These are phyloP conservation scores for Blastobotrys niveus DNA, from an alignment of 1,139 yeast species.

Conservation along the genomic window DNA sequence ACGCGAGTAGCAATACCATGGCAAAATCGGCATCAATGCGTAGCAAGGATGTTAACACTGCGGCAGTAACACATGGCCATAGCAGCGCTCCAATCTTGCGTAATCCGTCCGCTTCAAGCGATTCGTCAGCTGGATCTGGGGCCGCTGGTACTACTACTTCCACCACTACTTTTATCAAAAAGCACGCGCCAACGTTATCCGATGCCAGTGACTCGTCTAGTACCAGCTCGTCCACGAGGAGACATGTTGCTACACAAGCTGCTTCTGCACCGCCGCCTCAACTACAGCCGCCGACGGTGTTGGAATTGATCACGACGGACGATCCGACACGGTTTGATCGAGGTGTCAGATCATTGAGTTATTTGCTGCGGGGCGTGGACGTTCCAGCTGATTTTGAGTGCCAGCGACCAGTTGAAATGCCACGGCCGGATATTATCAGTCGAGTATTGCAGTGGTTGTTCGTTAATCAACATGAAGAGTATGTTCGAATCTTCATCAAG, in stretches of 20 bases:
- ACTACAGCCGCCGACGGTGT: slow-evolving; percentile 20
- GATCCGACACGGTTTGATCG: slow-evolving; percentile 19
- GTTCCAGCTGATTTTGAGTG: slow-evolving; percentile 18
- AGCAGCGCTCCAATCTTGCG: slow-evolving; percentile 8
- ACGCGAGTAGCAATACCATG: not conserved
- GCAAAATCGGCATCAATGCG: not conserved
- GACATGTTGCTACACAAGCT: not conserved
- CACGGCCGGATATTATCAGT: slow-evolving; percentile 23
- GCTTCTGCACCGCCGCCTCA: no score
- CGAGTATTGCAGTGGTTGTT: slow-evolving; percentile 20
- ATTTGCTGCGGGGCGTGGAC: slow-evolving; percentile 18
- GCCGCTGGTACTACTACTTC: not conserved
- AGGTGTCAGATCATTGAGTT: slow-evolving; percentile 22
- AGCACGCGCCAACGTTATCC: not conserved
- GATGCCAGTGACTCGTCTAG: not conserved
- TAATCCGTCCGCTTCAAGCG: slow-evolving; percentile 1
- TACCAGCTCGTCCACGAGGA: no score
- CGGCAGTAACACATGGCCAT: not conserved
- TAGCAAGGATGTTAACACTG: not conserved
- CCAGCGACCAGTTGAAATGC: slow-evolving; percentile 21
- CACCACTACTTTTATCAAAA: not conserved
- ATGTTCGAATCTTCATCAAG: slow-evolving; percentile 16
- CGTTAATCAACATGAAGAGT: slow-evolving; percentile 13
- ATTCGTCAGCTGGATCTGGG: not conserved
- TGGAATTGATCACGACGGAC: slow-evolving; percentile 19